Evolutionary conservation across 306 rosid species (phyloP).

Genomic region (Ziziphus jujuba): DNA sequence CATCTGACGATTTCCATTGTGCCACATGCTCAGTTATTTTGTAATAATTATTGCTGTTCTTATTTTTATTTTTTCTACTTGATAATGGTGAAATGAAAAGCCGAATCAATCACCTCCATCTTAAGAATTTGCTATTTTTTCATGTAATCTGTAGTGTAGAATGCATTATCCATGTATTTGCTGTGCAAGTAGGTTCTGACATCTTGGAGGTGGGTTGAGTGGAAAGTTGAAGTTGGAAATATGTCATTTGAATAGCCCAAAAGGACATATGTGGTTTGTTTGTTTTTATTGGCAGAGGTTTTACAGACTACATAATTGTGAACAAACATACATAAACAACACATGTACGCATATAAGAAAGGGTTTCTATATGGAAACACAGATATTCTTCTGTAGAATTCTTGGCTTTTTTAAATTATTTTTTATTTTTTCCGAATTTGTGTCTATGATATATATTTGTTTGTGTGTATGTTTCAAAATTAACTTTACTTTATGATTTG

Average conservation of each 20-base stretch:
- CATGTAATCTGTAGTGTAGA: too few species aligned
- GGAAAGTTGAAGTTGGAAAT: neutral
- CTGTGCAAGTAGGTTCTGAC: neutral
- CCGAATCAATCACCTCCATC: too few species aligned
- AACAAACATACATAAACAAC: neutral
- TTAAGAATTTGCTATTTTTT: neutral
- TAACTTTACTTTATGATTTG: constrained; percentile 14
- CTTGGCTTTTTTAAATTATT: neutral
- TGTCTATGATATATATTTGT: neutral
- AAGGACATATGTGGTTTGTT: neutral
- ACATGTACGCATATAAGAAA: too few species aligned
- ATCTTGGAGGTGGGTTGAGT: neutral
- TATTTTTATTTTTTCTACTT: too few species aligned
- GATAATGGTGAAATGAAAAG: too few species aligned
- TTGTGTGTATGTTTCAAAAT: neutral
- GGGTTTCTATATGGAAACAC: neutral
- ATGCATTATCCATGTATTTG: neutral
- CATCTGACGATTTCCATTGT: too few species aligned
- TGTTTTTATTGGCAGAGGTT: neutral
- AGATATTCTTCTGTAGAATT: neutral
- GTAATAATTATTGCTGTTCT: too few species aligned
- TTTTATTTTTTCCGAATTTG: neutral
- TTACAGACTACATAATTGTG: neutral
- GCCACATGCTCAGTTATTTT: too few species aligned
- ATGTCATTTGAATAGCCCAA: neutral